These are phyloP conservation scores for Penicillium egyptiacum DNA, from an alignment of 495 filamentous ascomycete species.

Conservation along the genomic window DNA sequence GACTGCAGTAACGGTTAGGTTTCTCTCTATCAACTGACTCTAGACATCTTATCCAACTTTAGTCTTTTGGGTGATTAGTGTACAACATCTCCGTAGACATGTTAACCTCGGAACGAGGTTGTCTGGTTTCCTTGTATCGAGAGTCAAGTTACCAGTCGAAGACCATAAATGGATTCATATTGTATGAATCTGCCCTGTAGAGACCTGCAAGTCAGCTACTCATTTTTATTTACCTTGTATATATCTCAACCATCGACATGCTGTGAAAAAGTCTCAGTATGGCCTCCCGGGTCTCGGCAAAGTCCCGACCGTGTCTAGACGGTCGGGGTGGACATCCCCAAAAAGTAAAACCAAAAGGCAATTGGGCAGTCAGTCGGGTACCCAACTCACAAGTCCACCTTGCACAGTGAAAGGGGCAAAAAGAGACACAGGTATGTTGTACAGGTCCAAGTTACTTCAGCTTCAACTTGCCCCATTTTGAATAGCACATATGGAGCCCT, in stretches of 20 bases:
- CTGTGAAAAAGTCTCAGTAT: background rate
- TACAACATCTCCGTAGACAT: too few species aligned
- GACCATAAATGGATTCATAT: background rate
- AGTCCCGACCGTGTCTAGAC: conserved; percentile 1
- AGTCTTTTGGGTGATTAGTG: background rate
- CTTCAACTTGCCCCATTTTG: background rate
- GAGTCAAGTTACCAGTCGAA: background rate
- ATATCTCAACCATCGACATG: background rate
- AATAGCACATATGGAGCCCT: conserved; percentile 15
- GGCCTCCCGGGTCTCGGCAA: background rate
- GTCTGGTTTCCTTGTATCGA: background rate
- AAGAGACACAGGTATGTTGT: too few species aligned
- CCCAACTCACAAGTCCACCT: background rate
- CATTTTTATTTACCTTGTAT: background rate
- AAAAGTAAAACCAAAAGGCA: background rate
- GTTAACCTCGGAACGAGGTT: background rate
- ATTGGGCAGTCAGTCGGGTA: conserved; percentile 14
- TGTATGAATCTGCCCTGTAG: background rate
- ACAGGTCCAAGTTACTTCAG: background rate
- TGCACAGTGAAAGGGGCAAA: background rate
- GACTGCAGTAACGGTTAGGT: conserved; percentile 5
- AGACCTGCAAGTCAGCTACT: background rate
- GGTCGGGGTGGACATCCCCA: background rate
- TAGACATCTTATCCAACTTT: conserved; percentile 1
- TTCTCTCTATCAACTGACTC: conserved; percentile 5